Percentiles rank a stretch among this genome's conserved stretches.
Evolutionary conservation across 2,329 filamentous ascomycete species (phyloP).

Genomic region (Karstenula rhodostoma): DNA sequence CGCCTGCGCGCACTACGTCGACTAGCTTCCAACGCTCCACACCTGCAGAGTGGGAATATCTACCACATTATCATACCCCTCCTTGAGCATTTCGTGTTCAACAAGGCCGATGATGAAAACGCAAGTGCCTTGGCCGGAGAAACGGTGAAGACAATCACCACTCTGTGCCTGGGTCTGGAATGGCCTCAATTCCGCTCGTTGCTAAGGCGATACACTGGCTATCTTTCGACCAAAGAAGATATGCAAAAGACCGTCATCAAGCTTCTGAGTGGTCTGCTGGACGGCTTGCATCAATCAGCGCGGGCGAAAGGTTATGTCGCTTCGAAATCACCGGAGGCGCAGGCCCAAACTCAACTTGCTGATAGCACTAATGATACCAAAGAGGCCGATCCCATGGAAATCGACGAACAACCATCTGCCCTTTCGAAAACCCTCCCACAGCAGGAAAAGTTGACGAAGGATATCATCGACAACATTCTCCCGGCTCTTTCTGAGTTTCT

Average conservation of each 20-base stretch:
- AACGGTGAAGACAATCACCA: conserved; percentile 80
- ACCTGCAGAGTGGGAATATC: conserved; percentile 78
- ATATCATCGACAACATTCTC: conserved; percentile 78
- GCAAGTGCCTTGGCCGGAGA: conserved; percentile 87
- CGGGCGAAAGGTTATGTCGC: conserved; percentile 44
- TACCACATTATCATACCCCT: conserved; percentile 89
- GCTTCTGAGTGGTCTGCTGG: conserved; percentile 81
- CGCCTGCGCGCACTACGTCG: conserved; percentile 84
- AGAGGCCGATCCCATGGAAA: conserved; percentile 19
- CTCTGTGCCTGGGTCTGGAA: conserved; percentile 77
- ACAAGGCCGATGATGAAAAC: conserved; percentile 77
- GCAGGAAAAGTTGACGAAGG: conserved; percentile 71
- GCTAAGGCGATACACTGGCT: conserved; percentile 82
- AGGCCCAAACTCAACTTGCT: conserved; percentile 50
- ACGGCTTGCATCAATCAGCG: conserved; percentile 71
- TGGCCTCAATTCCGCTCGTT: conserved; percentile 91
- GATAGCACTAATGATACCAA: conserved; percentile 21
- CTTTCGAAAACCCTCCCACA: conserved; percentile 73
- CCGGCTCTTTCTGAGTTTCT: conserved; percentile 84
- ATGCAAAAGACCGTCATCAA: conserved; percentile 86
- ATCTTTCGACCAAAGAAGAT: conserved; percentile 81
- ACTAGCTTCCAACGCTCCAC: conserved; percentile 73
- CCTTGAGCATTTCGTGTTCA: conserved; percentile 92
- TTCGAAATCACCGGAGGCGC: conserved; percentile 36
- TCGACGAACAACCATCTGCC: conserved; percentile 32